Evolutionary conservation across 2,329 filamentous ascomycete species (phyloP).

Genomic region (Fusarium veterinarium): DNA sequence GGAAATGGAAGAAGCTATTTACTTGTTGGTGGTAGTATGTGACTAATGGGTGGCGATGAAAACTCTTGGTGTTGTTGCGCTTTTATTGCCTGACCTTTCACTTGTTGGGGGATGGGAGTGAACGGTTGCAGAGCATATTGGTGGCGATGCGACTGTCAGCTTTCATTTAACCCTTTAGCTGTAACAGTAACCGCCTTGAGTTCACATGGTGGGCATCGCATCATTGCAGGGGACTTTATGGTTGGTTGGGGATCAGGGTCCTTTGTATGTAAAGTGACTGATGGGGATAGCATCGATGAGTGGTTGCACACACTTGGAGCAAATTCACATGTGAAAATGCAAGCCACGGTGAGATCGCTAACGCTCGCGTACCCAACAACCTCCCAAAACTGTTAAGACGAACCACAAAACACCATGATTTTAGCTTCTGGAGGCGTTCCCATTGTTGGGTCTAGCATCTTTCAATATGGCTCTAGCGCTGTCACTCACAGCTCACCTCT

Average conservation of each 20-base stretch:
- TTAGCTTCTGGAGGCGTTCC: constrained; percentile 20
- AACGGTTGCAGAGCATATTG: constrained; percentile 5
- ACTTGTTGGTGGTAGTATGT: constrained; percentile 10
- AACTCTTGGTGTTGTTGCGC: constrained; percentile 25
- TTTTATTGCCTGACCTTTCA: not conserved
- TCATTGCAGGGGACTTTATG: constrained; percentile 18
- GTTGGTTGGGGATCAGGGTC: constrained; percentile 27
- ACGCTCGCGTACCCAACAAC: constrained; percentile 19
- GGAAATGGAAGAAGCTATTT: constrained; percentile 22
- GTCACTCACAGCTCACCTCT: not conserved
- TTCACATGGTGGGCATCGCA: constrained; percentile 10
- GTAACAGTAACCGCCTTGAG: constrained; percentile 1
- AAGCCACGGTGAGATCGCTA: constrained; percentile 19
- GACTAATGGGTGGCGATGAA: constrained; percentile 31
- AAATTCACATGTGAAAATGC: constrained; percentile 15
- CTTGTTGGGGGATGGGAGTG: constrained; percentile 2
- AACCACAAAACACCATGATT: constrained; percentile 9
- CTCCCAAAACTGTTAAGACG: constrained; percentile 19
- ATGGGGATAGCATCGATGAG: not conserved
- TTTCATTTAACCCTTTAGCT: not conserved
- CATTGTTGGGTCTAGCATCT: constrained; percentile 21
- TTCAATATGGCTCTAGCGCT: not conserved
- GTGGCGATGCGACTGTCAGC: constrained; percentile 19
- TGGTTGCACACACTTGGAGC: not conserved
- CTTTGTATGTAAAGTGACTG: constrained; percentile 3